Base-by-base conservation (phyloP, 106 monocot genomes). In the Xerophyta viscosa region DNA sequence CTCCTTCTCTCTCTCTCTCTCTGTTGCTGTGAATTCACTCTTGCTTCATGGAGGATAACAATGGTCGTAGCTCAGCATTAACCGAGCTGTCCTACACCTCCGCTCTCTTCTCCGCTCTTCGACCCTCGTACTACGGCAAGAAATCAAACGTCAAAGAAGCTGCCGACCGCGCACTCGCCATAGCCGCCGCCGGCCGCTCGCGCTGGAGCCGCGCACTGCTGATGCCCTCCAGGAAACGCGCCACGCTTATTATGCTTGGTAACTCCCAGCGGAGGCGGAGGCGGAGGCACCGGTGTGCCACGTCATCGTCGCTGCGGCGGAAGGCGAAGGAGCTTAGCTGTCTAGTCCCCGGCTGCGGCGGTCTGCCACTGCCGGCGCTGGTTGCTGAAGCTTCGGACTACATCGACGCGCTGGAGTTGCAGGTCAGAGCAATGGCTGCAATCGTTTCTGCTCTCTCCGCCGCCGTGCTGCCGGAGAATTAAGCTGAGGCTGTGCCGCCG, bases 131-230 rank as follows among this genome's bases (percentile, higher is more conserved):
- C 27, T 29, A 62, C 23, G 33, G 33, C 7, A 10, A 49, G 8
- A 6, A 29, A 11, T 20, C 63, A 50, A 72, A 62, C 26, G 61
- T 94, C 20, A 67, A 84, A 11, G 84, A 81, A 42, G 93, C 93
- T 2, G 87, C 93, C 1, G 83, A 94, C 61, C 77, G 88, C 15
- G 75, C 64, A 27, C 77, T 94, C 8, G 93, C 93, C 19, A 49
- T 62, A 27, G 64, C 83, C 19, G 93, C 77, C 1, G 55, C 71
- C 13, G 88, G 93, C 17, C 71, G 93, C 12, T 72, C 78, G 24
- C 68, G 77, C 15, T 94, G 93, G 93, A 88, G 87, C 74, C 93
- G 88, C 37, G 87, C 93, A 2, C 74, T 94, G 61, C 88, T 94
- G 30, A 44, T 65, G 0, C 62, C 45, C 50, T n/a, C n/a, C n/a